phyloP scores from a whole-genome alignment of 768 basidiomycete species.

The Mycena haematopus region DNA sequence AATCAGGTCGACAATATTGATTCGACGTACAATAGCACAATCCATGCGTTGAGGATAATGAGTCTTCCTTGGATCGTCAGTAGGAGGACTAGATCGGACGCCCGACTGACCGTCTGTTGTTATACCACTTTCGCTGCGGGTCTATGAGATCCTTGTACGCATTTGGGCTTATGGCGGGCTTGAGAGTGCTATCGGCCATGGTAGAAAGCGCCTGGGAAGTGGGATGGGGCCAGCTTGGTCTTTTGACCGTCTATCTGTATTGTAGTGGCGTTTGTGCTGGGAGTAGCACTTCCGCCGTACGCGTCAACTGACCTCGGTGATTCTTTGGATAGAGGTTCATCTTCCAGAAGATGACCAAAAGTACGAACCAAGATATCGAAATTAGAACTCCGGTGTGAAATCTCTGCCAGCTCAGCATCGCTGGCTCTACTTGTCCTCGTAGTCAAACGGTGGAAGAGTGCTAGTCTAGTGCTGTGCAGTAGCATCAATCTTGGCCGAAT shows the following conservation, averaged over 20 bases:
- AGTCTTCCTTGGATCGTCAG: conserved; percentile 44
- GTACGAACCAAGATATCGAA: too few relatives aligned
- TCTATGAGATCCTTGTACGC: conserved; percentile 63
- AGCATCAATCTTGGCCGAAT: too few relatives aligned
- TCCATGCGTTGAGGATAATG: conserved; percentile 72
- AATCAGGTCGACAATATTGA: conserved; percentile 6
- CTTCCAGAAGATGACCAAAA: too few relatives aligned
- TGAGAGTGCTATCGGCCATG: conserved; percentile 63
- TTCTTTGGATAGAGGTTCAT: too few relatives aligned
- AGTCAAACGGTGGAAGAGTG: too few relatives aligned
- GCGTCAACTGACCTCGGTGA: too few relatives aligned
- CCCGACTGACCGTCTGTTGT: conserved; percentile 65
- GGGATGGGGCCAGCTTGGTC: background rate
- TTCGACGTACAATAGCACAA: conserved; percentile 60
- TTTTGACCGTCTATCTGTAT: background rate
- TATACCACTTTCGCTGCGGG: conserved; percentile 76
- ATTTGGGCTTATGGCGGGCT: conserved; percentile 34
- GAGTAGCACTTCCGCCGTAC: too few relatives aligned
- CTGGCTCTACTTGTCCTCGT: too few relatives aligned
- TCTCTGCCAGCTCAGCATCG: too few relatives aligned
- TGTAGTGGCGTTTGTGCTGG: background rate
- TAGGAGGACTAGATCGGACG: background rate
- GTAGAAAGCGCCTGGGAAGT: conserved; percentile 19
- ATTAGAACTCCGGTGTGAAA: too few relatives aligned
- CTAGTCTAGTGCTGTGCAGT: too few relatives aligned